Conservation (phyloP, 2,329 filamentous ascomycete species). For the Pseudocercospora vitis region DNA sequence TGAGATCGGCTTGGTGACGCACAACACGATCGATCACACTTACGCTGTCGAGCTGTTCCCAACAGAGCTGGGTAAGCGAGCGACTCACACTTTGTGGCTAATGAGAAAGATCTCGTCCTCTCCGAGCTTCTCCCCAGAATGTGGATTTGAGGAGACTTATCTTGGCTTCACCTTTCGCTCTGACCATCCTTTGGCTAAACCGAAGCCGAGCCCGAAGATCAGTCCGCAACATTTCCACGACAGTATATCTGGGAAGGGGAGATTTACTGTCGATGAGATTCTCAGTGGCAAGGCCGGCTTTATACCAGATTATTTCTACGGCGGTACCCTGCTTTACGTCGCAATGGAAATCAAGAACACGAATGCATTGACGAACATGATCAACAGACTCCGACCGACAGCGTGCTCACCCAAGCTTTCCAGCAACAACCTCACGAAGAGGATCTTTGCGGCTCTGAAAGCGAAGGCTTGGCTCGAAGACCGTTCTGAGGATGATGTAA, state of each 20-base stretch:
- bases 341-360: background rate
- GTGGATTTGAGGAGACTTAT: background rate
- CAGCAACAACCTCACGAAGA: background rate
- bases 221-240: background rate
- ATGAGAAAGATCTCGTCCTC: background rate
- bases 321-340: background rate
- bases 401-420: background rate
- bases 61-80: background rate
- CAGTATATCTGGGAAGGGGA: background rate
- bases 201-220: background rate
- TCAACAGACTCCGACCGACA: background rate
- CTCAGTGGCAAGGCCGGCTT: background rate
- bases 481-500: constrained; percentile 1
- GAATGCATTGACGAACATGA: background rate
- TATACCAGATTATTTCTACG: background rate
- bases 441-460: background rate
- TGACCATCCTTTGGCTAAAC: background rate
- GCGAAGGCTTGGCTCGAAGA: constrained; percentile 2
- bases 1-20: background rate
- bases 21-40: background rate
- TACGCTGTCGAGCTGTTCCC: background rate
- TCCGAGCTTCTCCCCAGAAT: background rate
- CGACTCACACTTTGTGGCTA: background rate
- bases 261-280: background rate
- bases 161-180: background rate